Evolutionary conservation across 768 basidiomycete species (phyloP).

Genomic region (Boletus reticuloceps): DNA sequence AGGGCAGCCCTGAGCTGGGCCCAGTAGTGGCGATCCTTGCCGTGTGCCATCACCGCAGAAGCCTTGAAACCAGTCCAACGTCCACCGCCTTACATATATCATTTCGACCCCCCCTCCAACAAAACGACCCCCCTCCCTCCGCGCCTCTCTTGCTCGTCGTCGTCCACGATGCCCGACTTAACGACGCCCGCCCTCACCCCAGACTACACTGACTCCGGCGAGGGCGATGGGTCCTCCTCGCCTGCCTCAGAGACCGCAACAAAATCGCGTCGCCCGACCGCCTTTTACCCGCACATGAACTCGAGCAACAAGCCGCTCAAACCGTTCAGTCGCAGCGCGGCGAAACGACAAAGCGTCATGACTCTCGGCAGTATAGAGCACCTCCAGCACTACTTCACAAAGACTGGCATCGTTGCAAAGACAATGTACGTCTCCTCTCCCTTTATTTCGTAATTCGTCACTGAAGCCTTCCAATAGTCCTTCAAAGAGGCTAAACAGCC

Average conservation of each 20-base stretch:
- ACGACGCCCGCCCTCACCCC: slow-evolving; percentile 59
- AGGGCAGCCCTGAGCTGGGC: slow-evolving; percentile 67
- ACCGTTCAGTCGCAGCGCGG: slow-evolving; percentile 86
- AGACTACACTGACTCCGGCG: slow-evolving; percentile 58
- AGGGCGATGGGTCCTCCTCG: slow-evolving; percentile 32
- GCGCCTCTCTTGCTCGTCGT: slow-evolving; percentile 11
- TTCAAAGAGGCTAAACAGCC: slow-evolving; percentile 51
- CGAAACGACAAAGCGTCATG: slow-evolving; percentile 92
- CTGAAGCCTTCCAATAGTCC: slow-evolving; percentile 30
- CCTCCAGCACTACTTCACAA: slow-evolving; percentile 92
- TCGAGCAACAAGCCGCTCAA: slow-evolving; percentile 71
- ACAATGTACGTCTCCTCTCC: slow-evolving; percentile 54
- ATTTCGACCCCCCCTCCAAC: slow-evolving; percentile 7
- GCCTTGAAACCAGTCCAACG: not conserved
- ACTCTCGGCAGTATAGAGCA: slow-evolving; percentile 95
- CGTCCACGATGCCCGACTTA: slow-evolving; percentile 31
- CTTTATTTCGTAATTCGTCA: not conserved
- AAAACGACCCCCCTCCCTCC: slow-evolving; percentile 4
- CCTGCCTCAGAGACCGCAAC: slow-evolving; percentile 31
- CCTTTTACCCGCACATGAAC: slow-evolving; percentile 76
- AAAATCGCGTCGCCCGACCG: slow-evolving; percentile 65
- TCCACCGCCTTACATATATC: not conserved
- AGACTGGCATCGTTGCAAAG: slow-evolving; percentile 74
- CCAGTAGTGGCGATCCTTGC: slow-evolving; percentile 79
- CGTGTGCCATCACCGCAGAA: slow-evolving; percentile 36